Evolutionary conservation across 208 protist genomes (phyloP).

Genomic region (Leishmania lainsoni): DNA sequence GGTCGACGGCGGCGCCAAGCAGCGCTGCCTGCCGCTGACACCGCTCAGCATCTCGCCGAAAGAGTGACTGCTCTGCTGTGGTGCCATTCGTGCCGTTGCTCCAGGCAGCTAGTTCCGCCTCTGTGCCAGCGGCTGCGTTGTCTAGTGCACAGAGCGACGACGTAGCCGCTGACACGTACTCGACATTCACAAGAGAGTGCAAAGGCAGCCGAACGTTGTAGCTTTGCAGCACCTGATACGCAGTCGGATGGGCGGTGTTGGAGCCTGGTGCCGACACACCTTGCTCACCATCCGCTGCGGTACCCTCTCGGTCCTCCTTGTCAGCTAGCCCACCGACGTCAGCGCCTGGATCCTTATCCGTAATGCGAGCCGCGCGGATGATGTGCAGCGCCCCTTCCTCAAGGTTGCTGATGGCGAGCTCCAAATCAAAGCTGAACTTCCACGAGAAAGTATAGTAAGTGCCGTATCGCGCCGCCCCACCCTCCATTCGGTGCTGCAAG

Average conservation of each 20-base stretch:
- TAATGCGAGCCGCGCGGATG: slow-evolving; percentile 30
- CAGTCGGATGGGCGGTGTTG: not conserved
- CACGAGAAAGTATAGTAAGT: slow-evolving; percentile 70
- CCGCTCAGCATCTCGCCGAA: slow-evolving; percentile 12
- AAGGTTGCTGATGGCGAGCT: slow-evolving; percentile 69
- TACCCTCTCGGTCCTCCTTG: not conserved
- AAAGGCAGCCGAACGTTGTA: slow-evolving; percentile 56
- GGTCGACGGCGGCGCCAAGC: slow-evolving; percentile 20
- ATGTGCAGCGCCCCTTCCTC: slow-evolving; percentile 63
- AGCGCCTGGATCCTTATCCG: not conserved
- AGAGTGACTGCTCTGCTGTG: slow-evolving; percentile 1
- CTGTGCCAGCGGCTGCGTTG: not conserved
- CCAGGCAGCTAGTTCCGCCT: not conserved
- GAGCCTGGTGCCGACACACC: no score
- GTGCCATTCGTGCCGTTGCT: not conserved
- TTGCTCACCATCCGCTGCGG: slow-evolving; percentile 5
- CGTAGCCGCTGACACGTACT: slow-evolving; percentile 81
- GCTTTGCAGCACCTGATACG: slow-evolving; percentile 29
- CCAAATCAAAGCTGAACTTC: slow-evolving; percentile 79
- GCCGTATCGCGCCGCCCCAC: slow-evolving; percentile 31
- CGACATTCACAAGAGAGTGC: slow-evolving; percentile 73
- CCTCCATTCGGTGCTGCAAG: slow-evolving; percentile 33
- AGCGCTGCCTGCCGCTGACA: slow-evolving; percentile 14
- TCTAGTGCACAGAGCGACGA: slow-evolving; percentile 23
- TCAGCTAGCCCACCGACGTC: not conserved